A percentile compares a stretch with the other conserved stretches of the same genome.
phyloP scores from a whole-genome alignment of 2,329 filamentous ascomycete species.

The Neonectria hederae region DNA sequence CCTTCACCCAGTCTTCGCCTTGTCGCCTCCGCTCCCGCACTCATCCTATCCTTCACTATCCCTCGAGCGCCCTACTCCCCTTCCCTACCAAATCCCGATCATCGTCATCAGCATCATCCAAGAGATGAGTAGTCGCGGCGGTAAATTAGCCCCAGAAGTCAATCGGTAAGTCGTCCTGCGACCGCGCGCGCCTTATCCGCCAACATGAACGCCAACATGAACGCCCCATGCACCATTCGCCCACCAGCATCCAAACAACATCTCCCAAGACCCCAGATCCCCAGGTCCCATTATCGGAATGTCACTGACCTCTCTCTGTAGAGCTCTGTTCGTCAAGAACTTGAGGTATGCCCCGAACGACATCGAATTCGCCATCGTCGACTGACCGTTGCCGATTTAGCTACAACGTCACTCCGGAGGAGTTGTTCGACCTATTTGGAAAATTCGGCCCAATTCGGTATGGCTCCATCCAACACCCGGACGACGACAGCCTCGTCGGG shows the following conservation, averaged over 20 bases:
- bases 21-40: conserved; percentile 44
- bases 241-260: conserved; percentile 17
- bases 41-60: conserved; percentile 42
- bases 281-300: conserved; percentile 15
- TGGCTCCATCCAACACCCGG: conserved; percentile 46
- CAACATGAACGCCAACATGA: conserved; percentile 23
- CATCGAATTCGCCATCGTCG: conserved; percentile 23
- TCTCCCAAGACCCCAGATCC: conserved; percentile 24
- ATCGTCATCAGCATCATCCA: conserved; percentile 54
- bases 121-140: conserved; percentile 97
- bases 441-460: conserved; percentile 97
- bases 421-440: conserved; percentile 98
- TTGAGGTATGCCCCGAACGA: conserved; percentile 73
- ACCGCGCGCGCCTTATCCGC: conserved; percentile 24
- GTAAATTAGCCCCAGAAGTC: conserved; percentile 99
- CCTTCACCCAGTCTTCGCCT: conserved; percentile 43
- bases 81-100: conserved; percentile 45
- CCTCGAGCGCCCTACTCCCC: conserved; percentile 38
- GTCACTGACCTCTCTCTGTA: conserved; percentile 55
- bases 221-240: conserved; percentile 19
- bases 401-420: conserved; percentile 98
- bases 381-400: conserved; percentile 71
- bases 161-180: conserved; percentile 73
- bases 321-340: conserved; percentile 99
- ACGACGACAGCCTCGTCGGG: conserved; percentile 18